Evolutionary conservation across 2,329 filamentous ascomycete genomes (phyloP).

Genomic region (Penicillium hordei): DNA sequence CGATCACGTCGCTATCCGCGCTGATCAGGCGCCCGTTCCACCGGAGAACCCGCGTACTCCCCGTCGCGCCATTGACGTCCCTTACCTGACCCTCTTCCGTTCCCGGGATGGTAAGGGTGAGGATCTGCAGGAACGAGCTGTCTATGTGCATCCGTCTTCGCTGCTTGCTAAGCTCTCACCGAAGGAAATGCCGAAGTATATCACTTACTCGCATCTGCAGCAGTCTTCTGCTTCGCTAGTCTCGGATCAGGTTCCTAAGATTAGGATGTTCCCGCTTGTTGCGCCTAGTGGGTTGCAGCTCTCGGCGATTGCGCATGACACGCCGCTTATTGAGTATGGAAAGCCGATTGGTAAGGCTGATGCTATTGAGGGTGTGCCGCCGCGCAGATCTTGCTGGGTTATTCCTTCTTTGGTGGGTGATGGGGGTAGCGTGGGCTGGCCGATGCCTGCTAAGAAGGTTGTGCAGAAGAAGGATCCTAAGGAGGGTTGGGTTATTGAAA

Average conservation of each 20-base stretch:
- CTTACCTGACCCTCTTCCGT: conserved; percentile 83
- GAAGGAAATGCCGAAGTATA: conserved; percentile 78
- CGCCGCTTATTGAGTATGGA: conserved; percentile 77
- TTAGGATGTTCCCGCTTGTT: conserved; percentile 84
- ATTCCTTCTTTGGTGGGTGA: conserved; percentile 74
- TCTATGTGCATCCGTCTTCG: conserved; percentile 86
- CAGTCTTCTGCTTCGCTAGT: conserved; percentile 58
- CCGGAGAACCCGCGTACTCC: conserved; percentile 68
- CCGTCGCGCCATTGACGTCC: conserved; percentile 83
- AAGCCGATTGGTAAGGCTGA: conserved; percentile 87
- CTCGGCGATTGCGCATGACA: conserved; percentile 75
- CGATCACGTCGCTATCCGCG: conserved; percentile 89
- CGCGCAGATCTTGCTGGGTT: conserved; percentile 75
- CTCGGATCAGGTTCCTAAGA: conserved; percentile 63
- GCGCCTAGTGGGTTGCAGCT: conserved; percentile 75
- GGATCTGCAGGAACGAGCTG: conserved; percentile 60
- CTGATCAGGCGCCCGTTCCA: conserved; percentile 75
- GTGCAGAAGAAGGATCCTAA: conserved; percentile 71
- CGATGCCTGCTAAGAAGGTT: conserved; percentile 80
- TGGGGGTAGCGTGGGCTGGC: conserved; percentile 72
- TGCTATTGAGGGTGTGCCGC: conserved; percentile 47
- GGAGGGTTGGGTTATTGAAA: conserved; percentile 72
- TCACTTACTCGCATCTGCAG: conserved; percentile 86
- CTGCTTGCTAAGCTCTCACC: conserved; percentile 68
- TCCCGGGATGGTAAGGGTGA: conserved; percentile 50